Evolutionary conservation across 2,329 filamentous ascomycete species (phyloP).

Genomic region (Bertia moriformis): DNA sequence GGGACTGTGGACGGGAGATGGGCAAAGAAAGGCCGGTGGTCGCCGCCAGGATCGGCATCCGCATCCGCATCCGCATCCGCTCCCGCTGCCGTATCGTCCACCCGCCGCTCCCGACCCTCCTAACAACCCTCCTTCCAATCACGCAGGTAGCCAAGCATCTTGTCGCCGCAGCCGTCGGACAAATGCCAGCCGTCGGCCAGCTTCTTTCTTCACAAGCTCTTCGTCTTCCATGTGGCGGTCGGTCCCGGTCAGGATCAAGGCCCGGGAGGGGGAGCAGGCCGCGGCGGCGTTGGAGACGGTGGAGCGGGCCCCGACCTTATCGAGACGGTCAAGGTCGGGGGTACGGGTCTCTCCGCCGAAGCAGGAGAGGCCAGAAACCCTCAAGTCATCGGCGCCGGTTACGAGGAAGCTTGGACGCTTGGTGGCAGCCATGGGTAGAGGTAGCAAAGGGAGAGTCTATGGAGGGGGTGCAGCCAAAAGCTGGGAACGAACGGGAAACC

Average conservation of each 20-base stretch:
- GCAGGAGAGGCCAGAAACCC: conserved; percentile 10
- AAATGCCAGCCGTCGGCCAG: conserved; percentile 29
- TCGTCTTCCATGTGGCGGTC: conserved; percentile 20
- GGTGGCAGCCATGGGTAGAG: too few relatives aligned
- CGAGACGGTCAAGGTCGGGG: conserved; percentile 35
- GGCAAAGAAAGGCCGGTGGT: conserved; percentile 27
- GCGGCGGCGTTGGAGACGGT: conserved; percentile 44
- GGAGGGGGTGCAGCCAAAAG: too few relatives aligned
- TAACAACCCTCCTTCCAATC: too few relatives aligned
- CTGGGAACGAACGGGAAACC: too few relatives aligned
- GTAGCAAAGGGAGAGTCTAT: too few relatives aligned
- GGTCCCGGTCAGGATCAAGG: conserved; percentile 45
- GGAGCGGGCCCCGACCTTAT: conserved; percentile 29
- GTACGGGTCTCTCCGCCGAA: conserved; percentile 42
- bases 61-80: conserved; percentile 9
- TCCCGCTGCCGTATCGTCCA: too few relatives aligned
- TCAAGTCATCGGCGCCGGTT: conserved; percentile 12
- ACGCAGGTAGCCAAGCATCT: conserved; percentile 23
- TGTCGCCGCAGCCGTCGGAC: conserved; percentile 25
- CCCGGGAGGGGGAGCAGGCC: conserved; percentile 39
- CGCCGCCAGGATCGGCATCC: too few relatives aligned
- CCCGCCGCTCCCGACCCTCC: too few relatives aligned
- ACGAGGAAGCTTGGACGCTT: conserved; percentile 12
- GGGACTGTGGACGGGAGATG: conserved; percentile 32
- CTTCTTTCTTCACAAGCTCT: conserved; percentile 9